Evolutionary conservation across 305 asterid genomes (phyloP).

Genomic region (Solanum chacoense): DNA sequence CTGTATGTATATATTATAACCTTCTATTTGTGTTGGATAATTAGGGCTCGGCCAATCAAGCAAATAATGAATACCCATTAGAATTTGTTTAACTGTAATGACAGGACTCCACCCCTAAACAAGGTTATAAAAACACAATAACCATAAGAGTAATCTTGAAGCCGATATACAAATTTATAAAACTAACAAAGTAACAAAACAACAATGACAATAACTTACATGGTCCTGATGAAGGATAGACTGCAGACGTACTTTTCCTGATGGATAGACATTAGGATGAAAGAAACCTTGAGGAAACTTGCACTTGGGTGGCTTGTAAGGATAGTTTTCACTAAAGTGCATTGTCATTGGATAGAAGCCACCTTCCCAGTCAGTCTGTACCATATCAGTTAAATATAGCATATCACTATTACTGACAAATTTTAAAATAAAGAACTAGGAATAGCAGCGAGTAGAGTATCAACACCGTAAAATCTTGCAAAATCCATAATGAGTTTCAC

Average conservation of each 20-base stretch:
- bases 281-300: slow-evolving; percentile 26
- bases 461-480: neutral
- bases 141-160: neutral
- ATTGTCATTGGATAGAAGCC: slow-evolving; percentile 38
- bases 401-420: neutral
- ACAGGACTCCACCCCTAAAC: slow-evolving; percentile 53
- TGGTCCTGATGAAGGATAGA: slow-evolving; percentile 39
- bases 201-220: slow-evolving; percentile 20
- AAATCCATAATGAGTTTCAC: neutral
- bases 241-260: slow-evolving; percentile 35
- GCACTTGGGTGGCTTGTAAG: slow-evolving; percentile 47
- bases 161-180: neutral
- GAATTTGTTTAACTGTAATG: slow-evolving; percentile 9
- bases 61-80: slow-evolving; percentile 52
- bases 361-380: slow-evolving; percentile 57
- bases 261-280: slow-evolving; percentile 7
- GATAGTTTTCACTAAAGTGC: slow-evolving; percentile 38
- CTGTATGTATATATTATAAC: slow-evolving; percentile 39
- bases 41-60: slow-evolving; percentile 40
- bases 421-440: neutral
- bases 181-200: neutral
- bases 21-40: slow-evolving; percentile 54
- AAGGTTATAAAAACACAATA: neutral
- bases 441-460: neutral
- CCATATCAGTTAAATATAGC: neutral